Conservation (phyloP, 176 grass and related monocot species). For the Tuctoria greenei region DNA sequence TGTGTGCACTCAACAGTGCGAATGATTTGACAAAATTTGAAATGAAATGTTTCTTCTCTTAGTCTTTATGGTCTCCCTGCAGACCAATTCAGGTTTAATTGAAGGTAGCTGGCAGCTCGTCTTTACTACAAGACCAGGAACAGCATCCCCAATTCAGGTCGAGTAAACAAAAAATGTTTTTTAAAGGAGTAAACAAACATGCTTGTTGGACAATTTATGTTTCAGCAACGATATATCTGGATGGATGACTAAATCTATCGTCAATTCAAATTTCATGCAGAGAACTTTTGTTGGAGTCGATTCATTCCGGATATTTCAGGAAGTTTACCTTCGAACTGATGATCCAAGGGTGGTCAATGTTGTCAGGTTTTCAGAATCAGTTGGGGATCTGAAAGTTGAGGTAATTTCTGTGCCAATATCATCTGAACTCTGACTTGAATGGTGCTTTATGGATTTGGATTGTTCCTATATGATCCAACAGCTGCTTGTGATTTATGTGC, state of each 20-base stretch:
- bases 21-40: background rate
- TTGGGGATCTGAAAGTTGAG: constrained; percentile 91
- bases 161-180: constrained; percentile 26
- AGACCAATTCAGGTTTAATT: constrained; percentile 80
- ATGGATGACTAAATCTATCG: constrained; percentile 9
- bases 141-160: constrained; percentile 96
- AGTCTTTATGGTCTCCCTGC: constrained; percentile 36
- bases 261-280: constrained; percentile 47
- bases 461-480: background rate
- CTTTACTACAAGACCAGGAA: constrained; percentile 95
- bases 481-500: constrained; percentile 2
- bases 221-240: constrained; percentile 4
- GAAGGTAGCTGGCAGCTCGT: constrained; percentile 94
- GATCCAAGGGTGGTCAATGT: constrained; percentile 83
- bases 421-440: background rate
- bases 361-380: constrained; percentile 90
- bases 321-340: constrained; percentile 86
- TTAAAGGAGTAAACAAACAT: constrained; percentile 19
- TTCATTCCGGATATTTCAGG: constrained; percentile 88
- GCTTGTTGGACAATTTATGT: constrained; percentile 30
- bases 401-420: constrained; percentile 39
- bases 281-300: constrained; percentile 96
- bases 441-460: constrained; percentile 8
- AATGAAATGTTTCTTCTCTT: constrained; percentile 3
- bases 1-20: background rate